These are phyloP conservation scores for Vicia faba DNA, from an alignment of 306 rosid species.

Conservation along the genomic window DNA sequence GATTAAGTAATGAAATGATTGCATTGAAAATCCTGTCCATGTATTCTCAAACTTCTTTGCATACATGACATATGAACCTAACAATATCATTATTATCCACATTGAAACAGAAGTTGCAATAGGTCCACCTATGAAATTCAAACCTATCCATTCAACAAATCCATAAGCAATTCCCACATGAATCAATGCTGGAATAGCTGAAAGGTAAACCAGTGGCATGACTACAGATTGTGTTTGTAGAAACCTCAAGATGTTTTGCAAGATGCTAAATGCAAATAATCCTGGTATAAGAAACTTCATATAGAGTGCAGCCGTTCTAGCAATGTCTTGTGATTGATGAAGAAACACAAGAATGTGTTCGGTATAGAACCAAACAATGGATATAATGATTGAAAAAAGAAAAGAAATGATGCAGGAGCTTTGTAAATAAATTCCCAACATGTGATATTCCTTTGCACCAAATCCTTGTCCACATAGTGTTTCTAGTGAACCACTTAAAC, in stretches of 20 bases:
- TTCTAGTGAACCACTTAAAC: constrained; percentile 84
- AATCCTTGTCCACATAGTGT: constrained; percentile 87
- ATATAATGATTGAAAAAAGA: constrained; percentile 53
- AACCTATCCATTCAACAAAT: constrained; percentile 49
- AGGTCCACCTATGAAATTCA: constrained; percentile 69
- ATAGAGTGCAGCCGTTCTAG: constrained; percentile 58
- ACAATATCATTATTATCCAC: constrained; percentile 55
- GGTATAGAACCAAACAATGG: constrained; percentile 61
- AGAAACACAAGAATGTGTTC: constrained; percentile 58
- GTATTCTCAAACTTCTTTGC: constrained; percentile 56
- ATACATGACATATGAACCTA: constrained; percentile 46
- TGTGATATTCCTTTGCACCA: constrained; percentile 62
- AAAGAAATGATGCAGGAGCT: constrained; percentile 65
- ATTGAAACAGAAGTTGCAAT: constrained; percentile 65
- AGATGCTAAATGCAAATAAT: constrained; percentile 61
- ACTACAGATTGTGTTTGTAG: constrained; percentile 73
- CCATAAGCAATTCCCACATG: constrained; percentile 59
- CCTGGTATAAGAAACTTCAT: constrained; percentile 66
- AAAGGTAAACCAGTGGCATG: constrained; percentile 55
- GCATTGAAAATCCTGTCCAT: constrained; percentile 76
- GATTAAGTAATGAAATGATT: constrained; percentile 47
- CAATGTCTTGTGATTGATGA: constrained; percentile 61
- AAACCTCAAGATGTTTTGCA: constrained; percentile 75
- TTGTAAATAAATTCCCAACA: constrained; percentile 77
- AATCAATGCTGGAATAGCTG: constrained; percentile 46